Conservation (phyloP, 2,329 filamentous ascomycete genomes). For the Colletotrichum scovillei region DNA sequence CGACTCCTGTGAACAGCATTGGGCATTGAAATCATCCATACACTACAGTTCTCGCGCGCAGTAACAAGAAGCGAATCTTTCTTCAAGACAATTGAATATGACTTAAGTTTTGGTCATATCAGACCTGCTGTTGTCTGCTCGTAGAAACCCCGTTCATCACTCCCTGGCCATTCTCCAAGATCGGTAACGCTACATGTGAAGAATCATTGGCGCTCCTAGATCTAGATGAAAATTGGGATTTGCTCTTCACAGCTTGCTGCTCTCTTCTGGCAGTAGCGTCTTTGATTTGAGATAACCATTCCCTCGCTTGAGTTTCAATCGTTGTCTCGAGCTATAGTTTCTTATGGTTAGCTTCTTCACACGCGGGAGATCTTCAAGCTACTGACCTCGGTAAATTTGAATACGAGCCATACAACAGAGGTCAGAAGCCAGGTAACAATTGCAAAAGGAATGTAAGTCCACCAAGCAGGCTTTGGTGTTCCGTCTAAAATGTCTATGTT, state of each 20-base stretch:
- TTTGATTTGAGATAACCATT: background rate
- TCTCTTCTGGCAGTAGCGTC: background rate
- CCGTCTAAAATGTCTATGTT: background rate
- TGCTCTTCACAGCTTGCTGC: background rate
- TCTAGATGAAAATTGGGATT: background rate
- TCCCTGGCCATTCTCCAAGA: background rate
- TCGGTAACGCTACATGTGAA: background rate
- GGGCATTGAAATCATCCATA: too few relatives aligned
- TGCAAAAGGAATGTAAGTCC: background rate
- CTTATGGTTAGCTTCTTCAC: background rate
- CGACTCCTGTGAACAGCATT: too few relatives aligned
- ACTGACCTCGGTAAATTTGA: background rate
- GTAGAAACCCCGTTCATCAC: background rate
- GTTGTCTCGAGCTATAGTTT: background rate
- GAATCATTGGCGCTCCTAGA: background rate
- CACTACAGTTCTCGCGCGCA: too few relatives aligned
- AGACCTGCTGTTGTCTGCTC: too few relatives aligned
- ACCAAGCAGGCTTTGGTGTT: background rate
- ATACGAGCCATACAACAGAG: background rate
- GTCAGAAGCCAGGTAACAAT: background rate
- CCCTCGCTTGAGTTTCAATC: background rate
- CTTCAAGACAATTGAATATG: too few relatives aligned
- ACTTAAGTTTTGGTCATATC: too few relatives aligned
- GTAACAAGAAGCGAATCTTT: too few relatives aligned
- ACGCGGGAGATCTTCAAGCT: background rate